These are phyloP conservation scores for Amanita rubescens DNA, from an alignment of 768 basidiomycete species.

Conservation along the genomic window DNA sequence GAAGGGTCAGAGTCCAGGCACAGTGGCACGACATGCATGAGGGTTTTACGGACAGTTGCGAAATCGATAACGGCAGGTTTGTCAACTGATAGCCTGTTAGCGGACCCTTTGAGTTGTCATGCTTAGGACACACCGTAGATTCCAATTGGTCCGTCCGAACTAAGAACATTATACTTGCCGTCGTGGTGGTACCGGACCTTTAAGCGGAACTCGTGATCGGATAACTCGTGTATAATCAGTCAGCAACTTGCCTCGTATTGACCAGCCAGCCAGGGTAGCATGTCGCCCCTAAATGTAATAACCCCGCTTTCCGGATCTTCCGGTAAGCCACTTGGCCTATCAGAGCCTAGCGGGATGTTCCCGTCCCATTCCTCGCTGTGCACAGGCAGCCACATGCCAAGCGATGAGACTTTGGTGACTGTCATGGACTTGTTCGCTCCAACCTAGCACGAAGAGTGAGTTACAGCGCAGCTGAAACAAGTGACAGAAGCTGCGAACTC, in stretches of 20 bases:
- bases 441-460: constrained; percentile 37
- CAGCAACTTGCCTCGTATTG: constrained; percentile 64
- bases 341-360: constrained; percentile 54
- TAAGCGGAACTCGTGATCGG: neutral
- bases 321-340: constrained; percentile 26
- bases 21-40: constrained; percentile 74
- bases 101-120: neutral
- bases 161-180: constrained; percentile 95
- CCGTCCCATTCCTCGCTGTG: constrained; percentile 93
- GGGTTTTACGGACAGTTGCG: constrained; percentile 51
- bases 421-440: constrained; percentile 81
- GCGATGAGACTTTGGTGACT: constrained; percentile 77
- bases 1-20: constrained; percentile 85
- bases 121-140: constrained; percentile 61
- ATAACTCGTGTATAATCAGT: neutral
- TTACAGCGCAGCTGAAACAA: constrained; percentile 4
- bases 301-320: constrained; percentile 49
- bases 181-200: constrained; percentile 92
- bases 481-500: constrained; percentile 34
- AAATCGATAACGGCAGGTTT: constrained; percentile 60
- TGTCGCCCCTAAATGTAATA: constrained; percentile 69
- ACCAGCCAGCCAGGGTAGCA: constrained; percentile 81
- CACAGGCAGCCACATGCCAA: constrained; percentile 92
- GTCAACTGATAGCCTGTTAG: constrained; percentile 5
- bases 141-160: constrained; percentile 76